These are phyloP conservation scores for Wickerhamiella shivajii DNA, from an alignment of 805 yeast genomes.

Conservation along the genomic window DNA sequence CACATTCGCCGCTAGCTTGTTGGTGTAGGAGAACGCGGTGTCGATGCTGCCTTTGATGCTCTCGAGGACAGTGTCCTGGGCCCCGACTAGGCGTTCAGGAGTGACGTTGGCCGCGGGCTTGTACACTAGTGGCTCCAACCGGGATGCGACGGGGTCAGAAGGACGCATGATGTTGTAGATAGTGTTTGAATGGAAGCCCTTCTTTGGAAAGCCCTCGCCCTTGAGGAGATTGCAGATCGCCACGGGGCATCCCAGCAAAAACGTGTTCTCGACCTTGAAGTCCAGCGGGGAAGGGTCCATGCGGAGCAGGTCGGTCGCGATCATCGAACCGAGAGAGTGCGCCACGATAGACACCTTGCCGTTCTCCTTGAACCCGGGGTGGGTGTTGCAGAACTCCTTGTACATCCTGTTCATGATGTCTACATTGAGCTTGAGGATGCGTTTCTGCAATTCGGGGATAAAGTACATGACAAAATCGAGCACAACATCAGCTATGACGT, in stretches of 20 bases:
- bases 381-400: constrained; percentile 39
- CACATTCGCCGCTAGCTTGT: constrained; percentile 29
- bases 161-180: constrained; percentile 77
- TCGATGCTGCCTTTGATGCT: constrained; percentile 18
- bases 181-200: constrained; percentile 32
- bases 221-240: constrained; percentile 72
- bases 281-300: constrained; percentile 32
- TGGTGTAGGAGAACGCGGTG: constrained; percentile 11
- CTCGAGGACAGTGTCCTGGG: constrained; percentile 26
- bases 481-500: constrained; percentile 71
- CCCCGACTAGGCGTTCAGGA: constrained; percentile 30
- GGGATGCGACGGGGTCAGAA: constrained; percentile 81
- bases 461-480: constrained; percentile 65
- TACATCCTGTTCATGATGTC: constrained; percentile 50
- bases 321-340: constrained; percentile 84
- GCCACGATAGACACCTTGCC: constrained; percentile 77
- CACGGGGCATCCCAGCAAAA: constrained; percentile 79
- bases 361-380: constrained; percentile 46
- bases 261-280: constrained; percentile 61
- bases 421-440: constrained; percentile 49
- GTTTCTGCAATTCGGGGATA: constrained; percentile 50
- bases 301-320: constrained; percentile 55
- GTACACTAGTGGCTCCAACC: constrained; percentile 71
- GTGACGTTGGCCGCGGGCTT: constrained; percentile 35
- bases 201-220: constrained; percentile 28